Evolutionary conservation across 1,139 yeast genomes (phyloP), one percentile per base, ranked within the genome.

Genomic region (Yamadazyma jaroonii): DNA sequence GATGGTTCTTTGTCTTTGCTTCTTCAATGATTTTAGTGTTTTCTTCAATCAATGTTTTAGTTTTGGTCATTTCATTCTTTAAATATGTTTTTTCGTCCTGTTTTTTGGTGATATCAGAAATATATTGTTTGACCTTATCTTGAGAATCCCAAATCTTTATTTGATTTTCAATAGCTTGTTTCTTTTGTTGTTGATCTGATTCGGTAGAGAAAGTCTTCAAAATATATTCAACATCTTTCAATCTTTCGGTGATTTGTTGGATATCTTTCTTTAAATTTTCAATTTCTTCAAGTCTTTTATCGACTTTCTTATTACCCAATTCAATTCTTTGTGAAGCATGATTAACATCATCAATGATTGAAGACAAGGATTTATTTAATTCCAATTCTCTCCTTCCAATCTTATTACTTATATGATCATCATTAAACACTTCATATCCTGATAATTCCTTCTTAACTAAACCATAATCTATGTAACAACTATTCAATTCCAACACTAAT

Each of bases 61-160:
- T 87, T 43, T 81, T 76, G 34, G 69, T 70, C 38, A 80, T 76
- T 56, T 89, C 95, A 28, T 67, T 67, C 8, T 67, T 60, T 78
- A 84, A 83, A 54, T 85, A 88, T 37, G 67, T 75, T 40, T 72
- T 76, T 49, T 88, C 96, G 25, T 70, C 54, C 39, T 57, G 48
- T 60, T 67, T 52, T 56, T 70, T 39, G 51, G 67, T 38, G 44
- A 62, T 53, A 53, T 61, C 50, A 56, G 66, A 37, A 52, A 67
- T 42, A 60, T 65, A 41, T 46, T 66, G 47, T 56, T 68, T 32
- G 60, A 62, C 50, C 58, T 72, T 32, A 50, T 65, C 45, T 64
- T 68, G 56, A 61, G 58, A 44, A 48, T 67, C 45, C 75, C 71
- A 53, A 55, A 71, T 56, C 56, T 62, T 43, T 43, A 66, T 25